Evolutionary conservation across 2,329 filamentous ascomycete genomes (phyloP).

Genomic region (Parastagonospora nodorum): DNA sequence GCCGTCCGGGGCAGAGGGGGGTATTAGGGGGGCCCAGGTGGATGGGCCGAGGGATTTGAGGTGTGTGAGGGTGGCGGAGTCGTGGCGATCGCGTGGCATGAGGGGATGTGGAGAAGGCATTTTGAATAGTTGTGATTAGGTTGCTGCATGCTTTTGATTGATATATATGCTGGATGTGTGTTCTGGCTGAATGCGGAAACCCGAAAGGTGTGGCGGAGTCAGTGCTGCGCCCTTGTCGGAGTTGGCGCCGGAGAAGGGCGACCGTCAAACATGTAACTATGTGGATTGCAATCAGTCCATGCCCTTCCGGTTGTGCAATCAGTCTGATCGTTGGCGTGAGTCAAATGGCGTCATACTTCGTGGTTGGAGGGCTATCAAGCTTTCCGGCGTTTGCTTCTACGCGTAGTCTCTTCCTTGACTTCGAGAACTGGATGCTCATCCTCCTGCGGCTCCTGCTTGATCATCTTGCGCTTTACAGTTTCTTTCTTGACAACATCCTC

Average conservation of each 20-base stretch:
- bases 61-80: not conserved
- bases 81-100: not conserved
- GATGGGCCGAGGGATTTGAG: not conserved
- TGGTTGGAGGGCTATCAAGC: not conserved
- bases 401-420: constrained; percentile 43
- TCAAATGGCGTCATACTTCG: not conserved
- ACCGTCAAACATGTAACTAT: too few species aligned
- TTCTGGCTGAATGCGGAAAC: not conserved
- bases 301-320: too few species aligned
- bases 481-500: constrained; percentile 37
- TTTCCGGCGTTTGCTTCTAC: constrained; percentile 35
- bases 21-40: not conserved
- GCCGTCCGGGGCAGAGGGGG: not conserved
- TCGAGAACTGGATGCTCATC: constrained; percentile 46
- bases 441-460: constrained; percentile 47
- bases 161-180: not conserved
- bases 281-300: too few species aligned
- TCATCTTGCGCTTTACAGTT: constrained; percentile 40
- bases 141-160: too few species aligned
- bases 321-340: not conserved
- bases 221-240: not conserved
- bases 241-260: too few species aligned
- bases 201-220: not conserved
- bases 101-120: not conserved
- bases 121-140: not conserved